Evolutionary conservation across 2,329 filamentous ascomycete genomes (phyloP).

Genomic region (Verticillium dahliae): DNA sequence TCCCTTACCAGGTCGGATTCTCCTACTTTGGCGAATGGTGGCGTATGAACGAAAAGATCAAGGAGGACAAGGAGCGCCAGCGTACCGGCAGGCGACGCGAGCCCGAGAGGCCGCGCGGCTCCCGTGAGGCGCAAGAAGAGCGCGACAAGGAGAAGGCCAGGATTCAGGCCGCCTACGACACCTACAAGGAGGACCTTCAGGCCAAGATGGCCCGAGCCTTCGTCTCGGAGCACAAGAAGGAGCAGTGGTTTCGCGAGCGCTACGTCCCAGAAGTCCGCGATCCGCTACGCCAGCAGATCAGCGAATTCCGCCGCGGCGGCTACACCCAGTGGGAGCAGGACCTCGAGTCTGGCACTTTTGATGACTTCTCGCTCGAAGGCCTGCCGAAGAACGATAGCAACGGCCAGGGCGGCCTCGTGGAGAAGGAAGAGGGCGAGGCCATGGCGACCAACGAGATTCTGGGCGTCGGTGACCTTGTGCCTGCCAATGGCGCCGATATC

Average conservation of each 20-base stretch:
- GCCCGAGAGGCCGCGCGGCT: slow-evolving; percentile 54
- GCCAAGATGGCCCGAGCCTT: slow-evolving; percentile 81
- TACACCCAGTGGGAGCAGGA: slow-evolving; percentile 89
- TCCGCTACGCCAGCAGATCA: slow-evolving; percentile 66
- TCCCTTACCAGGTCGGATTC: slow-evolving; percentile 77
- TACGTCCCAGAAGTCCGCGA: slow-evolving; percentile 82
- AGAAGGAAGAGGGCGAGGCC: slow-evolving; percentile 94
- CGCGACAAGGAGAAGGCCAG: slow-evolving; percentile 72
- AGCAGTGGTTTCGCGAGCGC: slow-evolving; percentile 97
- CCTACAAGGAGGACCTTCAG: slow-evolving; percentile 63
- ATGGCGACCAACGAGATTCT: slow-evolving; percentile 87
- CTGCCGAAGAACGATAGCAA: slow-evolving; percentile 91
- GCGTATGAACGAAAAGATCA: slow-evolving; percentile 74
- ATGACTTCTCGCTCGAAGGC: slow-evolving; percentile 90
- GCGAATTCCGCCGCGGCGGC: slow-evolving; percentile 69
- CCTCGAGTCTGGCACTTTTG: slow-evolving; percentile 76
- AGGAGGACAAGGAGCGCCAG: slow-evolving; percentile 69
- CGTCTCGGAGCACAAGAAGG: slow-evolving; percentile 84
- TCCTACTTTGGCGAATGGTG: slow-evolving; percentile 86
- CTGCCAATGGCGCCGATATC: slow-evolving; percentile 75
- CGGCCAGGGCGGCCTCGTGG: slow-evolving; percentile 73
- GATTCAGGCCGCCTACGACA: slow-evolving; percentile 65
- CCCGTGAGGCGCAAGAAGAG: slow-evolving; percentile 64
- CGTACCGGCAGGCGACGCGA: slow-evolving; percentile 64
- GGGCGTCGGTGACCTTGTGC: slow-evolving; percentile 84